These are phyloP conservation scores for Suillus subalutaceus DNA, from an alignment of 768 basidiomycete species.

Conservation along the genomic window DNA sequence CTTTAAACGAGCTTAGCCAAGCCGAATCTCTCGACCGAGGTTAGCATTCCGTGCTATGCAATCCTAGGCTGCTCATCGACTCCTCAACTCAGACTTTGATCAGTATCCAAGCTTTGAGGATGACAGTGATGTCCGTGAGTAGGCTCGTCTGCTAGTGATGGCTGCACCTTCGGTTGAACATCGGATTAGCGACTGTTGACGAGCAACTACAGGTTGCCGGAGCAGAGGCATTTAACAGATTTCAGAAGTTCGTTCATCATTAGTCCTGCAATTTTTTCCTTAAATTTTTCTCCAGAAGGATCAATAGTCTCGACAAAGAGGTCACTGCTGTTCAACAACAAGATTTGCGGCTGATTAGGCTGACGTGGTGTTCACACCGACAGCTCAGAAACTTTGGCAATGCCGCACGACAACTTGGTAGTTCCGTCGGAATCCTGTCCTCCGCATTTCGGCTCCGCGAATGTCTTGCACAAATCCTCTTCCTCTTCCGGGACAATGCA, in stretches of 20 bases:
- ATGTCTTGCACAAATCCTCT: slow-evolving; percentile 67
- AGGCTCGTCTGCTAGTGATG: too few relatives aligned
- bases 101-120: slow-evolving; percentile 59
- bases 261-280: slow-evolving; percentile 1
- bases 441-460: slow-evolving; percentile 73
- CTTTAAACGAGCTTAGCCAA: slow-evolving; percentile 41
- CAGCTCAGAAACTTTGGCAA: slow-evolving; percentile 78
- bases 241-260: slow-evolving; percentile 51
- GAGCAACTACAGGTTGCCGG: slow-evolving; percentile 72
- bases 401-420: slow-evolving; percentile 74
- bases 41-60: not conserved
- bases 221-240: slow-evolving; percentile 64
- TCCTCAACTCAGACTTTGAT: slow-evolving; percentile 32
- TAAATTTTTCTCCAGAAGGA: slow-evolving; percentile 41
- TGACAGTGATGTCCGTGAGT: slow-evolving; percentile 69
- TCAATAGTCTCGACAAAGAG: slow-evolving; percentile 68
- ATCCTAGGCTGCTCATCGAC: not conserved
- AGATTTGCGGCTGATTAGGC: not conserved
- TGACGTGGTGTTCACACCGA: not conserved
- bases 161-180: not conserved
- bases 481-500: slow-evolving; percentile 75
- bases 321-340: slow-evolving; percentile 29
- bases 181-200: slow-evolving; percentile 56
- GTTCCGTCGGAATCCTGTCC: slow-evolving; percentile 75
- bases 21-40: slow-evolving; percentile 32